Percentiles rank a stretch among this genome's conserved stretches.
These are phyloP conservation scores for Sungouiozyma intestinalis DNA, from an alignment of 805 yeast genomes.

Conservation along the genomic window DNA sequence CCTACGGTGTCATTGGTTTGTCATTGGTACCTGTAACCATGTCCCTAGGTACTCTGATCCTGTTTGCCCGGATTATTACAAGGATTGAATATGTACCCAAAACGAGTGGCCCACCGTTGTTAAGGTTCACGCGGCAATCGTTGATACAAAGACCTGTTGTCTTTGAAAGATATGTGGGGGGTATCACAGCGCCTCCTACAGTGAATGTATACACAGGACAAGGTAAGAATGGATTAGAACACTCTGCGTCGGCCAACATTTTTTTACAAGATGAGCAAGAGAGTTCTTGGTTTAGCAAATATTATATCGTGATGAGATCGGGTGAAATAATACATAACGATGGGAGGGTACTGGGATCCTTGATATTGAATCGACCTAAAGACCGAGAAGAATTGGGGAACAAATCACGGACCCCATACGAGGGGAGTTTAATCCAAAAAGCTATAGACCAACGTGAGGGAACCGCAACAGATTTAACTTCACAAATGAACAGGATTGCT, in stretches of 20 bases:
- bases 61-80: constrained; percentile 22
- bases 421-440: background rate
- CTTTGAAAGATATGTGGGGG: constrained; percentile 7
- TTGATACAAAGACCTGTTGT: constrained; percentile 12
- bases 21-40: constrained; percentile 21
- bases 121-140: constrained; percentile 15
- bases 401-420: background rate
- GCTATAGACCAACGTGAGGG: background rate
- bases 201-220: constrained; percentile 22
- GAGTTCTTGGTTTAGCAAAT: constrained; percentile 11
- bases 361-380: constrained; percentile 10
- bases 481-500: background rate
- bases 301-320: constrained; percentile 22
- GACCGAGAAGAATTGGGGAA: constrained; percentile 1
- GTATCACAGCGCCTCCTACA: constrained; percentile 11
- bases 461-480: background rate
- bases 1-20: constrained; percentile 18
- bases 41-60: constrained; percentile 15
- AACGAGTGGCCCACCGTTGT: constrained; percentile 7
- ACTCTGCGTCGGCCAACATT: constrained; percentile 20
- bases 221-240: constrained; percentile 25
- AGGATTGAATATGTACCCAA: constrained; percentile 18
- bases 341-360: constrained; percentile 22
- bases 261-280: constrained; percentile 14
- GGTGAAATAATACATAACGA: constrained; percentile 23